Evolutionary conservation across 208 protist genomes (phyloP).

Genomic region (Acanthamoeba triangularis): DNA sequence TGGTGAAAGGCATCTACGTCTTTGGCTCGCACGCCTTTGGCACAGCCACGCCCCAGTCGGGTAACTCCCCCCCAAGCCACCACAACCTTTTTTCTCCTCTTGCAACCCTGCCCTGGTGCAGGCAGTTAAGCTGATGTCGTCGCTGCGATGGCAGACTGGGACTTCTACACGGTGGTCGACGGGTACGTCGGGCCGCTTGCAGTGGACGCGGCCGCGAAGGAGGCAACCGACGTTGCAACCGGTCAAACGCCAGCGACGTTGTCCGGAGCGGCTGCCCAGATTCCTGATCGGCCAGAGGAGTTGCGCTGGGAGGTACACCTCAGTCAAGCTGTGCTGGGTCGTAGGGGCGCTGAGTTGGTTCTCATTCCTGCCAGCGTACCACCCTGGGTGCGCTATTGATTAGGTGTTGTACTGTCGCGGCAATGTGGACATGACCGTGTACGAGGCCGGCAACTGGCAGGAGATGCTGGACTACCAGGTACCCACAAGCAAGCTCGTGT

Average conservation of each 20-base stretch:
- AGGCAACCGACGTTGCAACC: background rate
- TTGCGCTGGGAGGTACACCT: background rate
- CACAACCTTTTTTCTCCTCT: background rate
- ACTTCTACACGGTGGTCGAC: constrained; percentile 23
- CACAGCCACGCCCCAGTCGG: constrained; percentile 19
- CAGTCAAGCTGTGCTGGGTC: background rate
- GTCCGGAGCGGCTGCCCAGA: background rate
- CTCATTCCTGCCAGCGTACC: no score
- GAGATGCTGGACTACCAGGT: constrained; percentile 44
- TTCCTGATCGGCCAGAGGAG: background rate
- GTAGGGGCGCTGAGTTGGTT: background rate
- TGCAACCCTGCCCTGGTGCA: background rate
- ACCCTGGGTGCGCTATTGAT: background rate
- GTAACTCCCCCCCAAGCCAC: background rate
- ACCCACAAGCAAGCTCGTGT: no score
- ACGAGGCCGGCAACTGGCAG: constrained; percentile 37
- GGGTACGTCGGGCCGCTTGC: background rate
- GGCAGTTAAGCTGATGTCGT: background rate
- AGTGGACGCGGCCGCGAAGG: background rate
- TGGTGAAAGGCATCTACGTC: constrained; percentile 18
- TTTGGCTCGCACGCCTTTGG: constrained; percentile 8
- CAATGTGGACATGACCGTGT: constrained; percentile 31
- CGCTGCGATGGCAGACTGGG: background rate
- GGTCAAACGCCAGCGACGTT: background rate
- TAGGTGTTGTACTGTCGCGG: background rate